phyloP scores from a whole-genome alignment of 73 alveolate genomes.

The Paraurostyla sp. region DNA sequence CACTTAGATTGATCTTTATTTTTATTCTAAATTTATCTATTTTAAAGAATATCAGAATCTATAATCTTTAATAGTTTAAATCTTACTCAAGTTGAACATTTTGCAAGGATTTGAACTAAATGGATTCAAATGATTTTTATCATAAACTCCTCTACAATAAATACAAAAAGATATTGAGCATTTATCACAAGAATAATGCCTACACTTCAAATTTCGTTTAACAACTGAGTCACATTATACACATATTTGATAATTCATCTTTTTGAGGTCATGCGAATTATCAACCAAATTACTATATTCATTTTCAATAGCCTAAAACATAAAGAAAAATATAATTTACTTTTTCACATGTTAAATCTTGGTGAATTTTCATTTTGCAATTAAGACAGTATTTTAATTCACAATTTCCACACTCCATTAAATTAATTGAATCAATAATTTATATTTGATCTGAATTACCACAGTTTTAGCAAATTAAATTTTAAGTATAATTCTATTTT shows the following conservation, averaged over 20 bases:
- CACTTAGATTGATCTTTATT: too few relatives aligned
- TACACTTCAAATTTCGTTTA: background rate
- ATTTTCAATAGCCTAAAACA: background rate
- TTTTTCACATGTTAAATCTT: background rate
- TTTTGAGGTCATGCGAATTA: background rate
- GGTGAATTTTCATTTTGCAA: background rate
- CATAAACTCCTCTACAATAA: constrained; percentile 17
- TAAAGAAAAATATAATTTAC: background rate
- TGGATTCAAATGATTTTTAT: constrained; percentile 32
- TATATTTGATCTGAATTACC: background rate
- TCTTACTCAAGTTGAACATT: background rate
- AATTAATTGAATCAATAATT: background rate
- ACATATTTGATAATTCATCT: constrained; percentile 21
- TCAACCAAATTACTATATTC: background rate
- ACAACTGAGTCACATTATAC: background rate
- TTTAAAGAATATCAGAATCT: too few relatives aligned
- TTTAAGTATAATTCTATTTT: too few relatives aligned
- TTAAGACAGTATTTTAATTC: background rate
- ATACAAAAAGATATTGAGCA: constrained; percentile 28
- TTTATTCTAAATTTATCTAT: too few relatives aligned
- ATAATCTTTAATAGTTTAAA: too few relatives aligned
- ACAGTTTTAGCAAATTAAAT: too few relatives aligned
- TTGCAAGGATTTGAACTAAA: constrained; percentile 27
- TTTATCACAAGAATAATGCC: constrained; percentile 1
- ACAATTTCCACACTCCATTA: background rate